Percentiles rank a stretch among this genome's conserved stretches.
Evolutionary conservation across 495 filamentous ascomycete genomes (phyloP).

Genomic region (Aspergillus nidulans): DNA sequence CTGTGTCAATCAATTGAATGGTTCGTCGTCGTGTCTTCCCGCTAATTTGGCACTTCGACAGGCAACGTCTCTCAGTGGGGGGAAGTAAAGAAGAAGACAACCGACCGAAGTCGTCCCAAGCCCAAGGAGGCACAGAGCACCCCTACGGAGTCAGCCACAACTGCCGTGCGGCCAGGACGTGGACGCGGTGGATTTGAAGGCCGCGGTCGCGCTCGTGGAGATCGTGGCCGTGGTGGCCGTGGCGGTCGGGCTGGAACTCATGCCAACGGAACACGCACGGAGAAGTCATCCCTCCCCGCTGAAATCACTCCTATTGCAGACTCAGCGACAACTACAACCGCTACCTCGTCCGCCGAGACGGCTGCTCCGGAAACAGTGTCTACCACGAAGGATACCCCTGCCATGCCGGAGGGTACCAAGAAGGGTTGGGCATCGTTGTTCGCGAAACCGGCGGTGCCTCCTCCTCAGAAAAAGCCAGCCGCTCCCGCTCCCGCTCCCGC

Average conservation of each 20-base stretch:
- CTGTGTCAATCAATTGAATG: neutral
- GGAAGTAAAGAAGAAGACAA: constrained; percentile 89
- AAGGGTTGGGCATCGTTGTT: constrained; percentile 65
- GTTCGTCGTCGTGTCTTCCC: neutral
- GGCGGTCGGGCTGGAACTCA: constrained; percentile 60
- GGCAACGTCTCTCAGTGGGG: constrained; percentile 91
- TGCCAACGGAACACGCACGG: constrained; percentile 48
- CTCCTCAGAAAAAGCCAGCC: constrained; percentile 33
- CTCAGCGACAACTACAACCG: constrained; percentile 34
- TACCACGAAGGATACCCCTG: constrained; percentile 28
- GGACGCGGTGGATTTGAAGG: constrained; percentile 62
- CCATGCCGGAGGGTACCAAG: constrained; percentile 47
- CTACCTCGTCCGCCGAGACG: constrained; percentile 25
- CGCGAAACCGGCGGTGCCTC: constrained; percentile 43
- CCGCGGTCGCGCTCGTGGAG: constrained; percentile 65
- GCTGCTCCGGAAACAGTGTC: constrained; percentile 24
- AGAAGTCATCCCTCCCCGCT: constrained; percentile 37
- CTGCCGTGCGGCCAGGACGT: constrained; percentile 59
- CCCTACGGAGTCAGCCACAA: constrained; percentile 39
- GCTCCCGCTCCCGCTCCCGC: constrained; percentile 29
- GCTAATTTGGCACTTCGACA: constrained; percentile 30
- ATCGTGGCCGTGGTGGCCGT: constrained; percentile 71
- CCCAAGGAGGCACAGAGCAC: constrained; percentile 64
- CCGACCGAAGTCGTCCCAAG: constrained; percentile 79
- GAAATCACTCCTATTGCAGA: constrained; percentile 34